A percentile compares a stretch with the other conserved stretches of the same genome.
Conservation (phyloP, 2,329 filamentous ascomycete species). For the Apiospora kogelbergensis region DNA sequence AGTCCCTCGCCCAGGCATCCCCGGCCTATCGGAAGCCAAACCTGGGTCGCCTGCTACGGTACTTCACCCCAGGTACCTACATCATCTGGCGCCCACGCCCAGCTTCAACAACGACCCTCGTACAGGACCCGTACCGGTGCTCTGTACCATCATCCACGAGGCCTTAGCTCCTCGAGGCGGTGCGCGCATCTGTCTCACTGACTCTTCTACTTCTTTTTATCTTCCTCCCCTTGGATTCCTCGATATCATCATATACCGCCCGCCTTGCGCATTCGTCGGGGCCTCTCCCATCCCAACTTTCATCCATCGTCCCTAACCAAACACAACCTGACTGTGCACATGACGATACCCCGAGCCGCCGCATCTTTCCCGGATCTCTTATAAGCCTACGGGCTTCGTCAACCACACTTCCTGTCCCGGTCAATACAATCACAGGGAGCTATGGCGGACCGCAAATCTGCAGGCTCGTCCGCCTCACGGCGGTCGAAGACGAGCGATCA, state of each 20-base stretch:
- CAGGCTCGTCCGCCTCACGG: conserved; percentile 29
- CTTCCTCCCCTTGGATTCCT: not conserved
- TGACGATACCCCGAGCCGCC: conserved; percentile 29
- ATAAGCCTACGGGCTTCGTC: conserved; percentile 33
- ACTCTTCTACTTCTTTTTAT: not conserved
- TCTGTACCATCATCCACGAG: conserved; percentile 4
- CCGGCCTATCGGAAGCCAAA: conserved; percentile 5
- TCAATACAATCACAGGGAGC: conserved; percentile 31
- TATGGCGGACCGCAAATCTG: conserved; percentile 31
- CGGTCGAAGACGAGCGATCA: conserved; percentile 38
- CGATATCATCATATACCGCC: conserved; percentile 3
- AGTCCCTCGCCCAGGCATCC: not conserved
- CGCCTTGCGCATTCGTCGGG: not conserved
- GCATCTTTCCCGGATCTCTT: conserved; percentile 26
- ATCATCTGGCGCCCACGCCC: conserved; percentile 5
- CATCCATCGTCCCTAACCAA: not conserved
- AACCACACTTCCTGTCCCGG: conserved; percentile 31
- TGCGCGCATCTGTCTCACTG: conserved; percentile 3
- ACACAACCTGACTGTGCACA: conserved; percentile 14
- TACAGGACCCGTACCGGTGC: not conserved
- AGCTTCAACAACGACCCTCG: conserved; percentile 3
- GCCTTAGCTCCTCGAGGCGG: not conserved
- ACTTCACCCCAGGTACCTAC: conserved; percentile 4
- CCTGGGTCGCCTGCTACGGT: conserved; percentile 7
- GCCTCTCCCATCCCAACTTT: not conserved